Percentiles rank a stretch among this genome's conserved stretches.
Conservation (phyloP, 306 rosid genomes). For the Pyrus bretschneideri region DNA sequence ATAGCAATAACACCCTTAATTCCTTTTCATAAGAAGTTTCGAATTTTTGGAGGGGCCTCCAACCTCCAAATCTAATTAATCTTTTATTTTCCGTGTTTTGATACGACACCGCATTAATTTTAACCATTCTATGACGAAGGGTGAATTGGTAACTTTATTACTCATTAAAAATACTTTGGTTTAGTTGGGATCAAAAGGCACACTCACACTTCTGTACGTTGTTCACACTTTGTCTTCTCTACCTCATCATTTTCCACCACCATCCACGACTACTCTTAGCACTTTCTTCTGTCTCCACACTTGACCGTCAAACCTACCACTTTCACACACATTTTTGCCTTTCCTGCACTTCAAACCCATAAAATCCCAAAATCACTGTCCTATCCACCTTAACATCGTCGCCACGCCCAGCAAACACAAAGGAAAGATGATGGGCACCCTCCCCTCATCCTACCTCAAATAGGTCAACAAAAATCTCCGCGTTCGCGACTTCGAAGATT, state of each 20-base stretch:
- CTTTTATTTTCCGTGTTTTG: too few species aligned
- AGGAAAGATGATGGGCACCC: conserved; percentile 58
- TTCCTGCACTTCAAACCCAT: conserved; percentile 24
- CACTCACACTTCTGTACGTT: too few species aligned
- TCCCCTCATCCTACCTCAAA: conserved; percentile 59
- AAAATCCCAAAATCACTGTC: not conserved
- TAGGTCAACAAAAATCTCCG: conserved; percentile 56
- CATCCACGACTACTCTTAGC: conserved; percentile 16
- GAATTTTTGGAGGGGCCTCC: too few species aligned
- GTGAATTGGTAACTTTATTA: too few species aligned
- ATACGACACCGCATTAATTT: too few species aligned
- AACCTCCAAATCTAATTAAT: too few species aligned
- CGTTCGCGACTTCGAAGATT: conserved; percentile 36
- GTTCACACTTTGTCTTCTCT: not conserved
- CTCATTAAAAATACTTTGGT: too few species aligned
- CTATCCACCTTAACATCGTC: not conserved
- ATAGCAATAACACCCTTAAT: too few species aligned
- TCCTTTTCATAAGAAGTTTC: too few species aligned
- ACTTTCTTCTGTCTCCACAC: conserved; percentile 14
- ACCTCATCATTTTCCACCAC: not conserved
- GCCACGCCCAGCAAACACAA: conserved; percentile 37
- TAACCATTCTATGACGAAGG: too few species aligned
- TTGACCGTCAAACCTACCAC: not conserved
- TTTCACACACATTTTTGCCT: not conserved
- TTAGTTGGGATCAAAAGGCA: too few species aligned